Percentiles rank a stretch among this genome's conserved stretches.
Conservation (phyloP, 306 rosid genomes). For the Gleditsia sinensis region DNA sequence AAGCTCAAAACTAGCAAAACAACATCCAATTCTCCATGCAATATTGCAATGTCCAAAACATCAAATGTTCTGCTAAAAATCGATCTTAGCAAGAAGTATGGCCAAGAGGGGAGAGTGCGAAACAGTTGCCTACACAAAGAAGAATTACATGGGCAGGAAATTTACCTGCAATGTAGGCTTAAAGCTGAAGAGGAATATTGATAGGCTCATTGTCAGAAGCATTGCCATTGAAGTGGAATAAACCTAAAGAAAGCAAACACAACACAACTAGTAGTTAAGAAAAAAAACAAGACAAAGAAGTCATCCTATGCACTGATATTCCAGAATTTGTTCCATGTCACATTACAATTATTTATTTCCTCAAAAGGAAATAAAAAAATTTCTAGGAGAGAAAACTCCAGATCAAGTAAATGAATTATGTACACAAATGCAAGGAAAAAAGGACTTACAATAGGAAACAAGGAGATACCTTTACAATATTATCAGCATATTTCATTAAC, state of each 20-base stretch:
- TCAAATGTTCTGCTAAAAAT: background rate
- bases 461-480: conserved; percentile 59
- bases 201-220: conserved; percentile 63
- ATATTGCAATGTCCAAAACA: background rate
- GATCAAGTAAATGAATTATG: background rate
- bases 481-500: conserved; percentile 75
- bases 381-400: background rate
- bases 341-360: background rate
- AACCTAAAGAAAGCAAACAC: conserved; percentile 45
- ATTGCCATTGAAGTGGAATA: conserved; percentile 79
- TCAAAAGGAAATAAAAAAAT: background rate
- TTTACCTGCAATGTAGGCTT: conserved; percentile 67
- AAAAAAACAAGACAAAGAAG: background rate
- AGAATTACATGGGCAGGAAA: background rate
- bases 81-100: background rate
- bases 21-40: background rate
- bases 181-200: conserved; percentile 63
- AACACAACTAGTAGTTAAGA: background rate
- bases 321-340: background rate
- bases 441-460: background rate
- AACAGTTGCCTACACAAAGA: background rate
- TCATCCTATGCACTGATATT: background rate
- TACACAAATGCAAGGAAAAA: background rate
- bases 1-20: background rate
- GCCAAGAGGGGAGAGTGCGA: background rate